phyloP scores from a whole-genome alignment of 176 grass and related monocot species.

The Bothriochloa decipiens region DNA sequence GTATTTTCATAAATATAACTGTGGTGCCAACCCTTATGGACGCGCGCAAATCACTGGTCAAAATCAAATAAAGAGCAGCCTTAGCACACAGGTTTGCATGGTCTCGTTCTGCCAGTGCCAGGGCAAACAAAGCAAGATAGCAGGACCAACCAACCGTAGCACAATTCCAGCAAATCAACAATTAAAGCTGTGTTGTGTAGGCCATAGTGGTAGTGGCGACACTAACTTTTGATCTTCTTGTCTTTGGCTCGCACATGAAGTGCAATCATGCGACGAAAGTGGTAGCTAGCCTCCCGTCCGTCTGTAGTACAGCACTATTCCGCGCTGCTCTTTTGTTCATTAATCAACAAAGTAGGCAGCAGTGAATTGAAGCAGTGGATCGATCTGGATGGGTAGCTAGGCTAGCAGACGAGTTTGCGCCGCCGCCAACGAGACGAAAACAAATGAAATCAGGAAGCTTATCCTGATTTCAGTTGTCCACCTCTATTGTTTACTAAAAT shows the following conservation, averaged over 20 bases:
- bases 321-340: background rate
- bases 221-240: constrained; percentile 23
- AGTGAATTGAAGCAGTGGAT: background rate
- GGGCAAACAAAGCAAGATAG: background rate
- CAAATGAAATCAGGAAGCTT: background rate
- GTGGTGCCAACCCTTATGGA: no score
- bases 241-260: constrained; percentile 40
- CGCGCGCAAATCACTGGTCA: no score
- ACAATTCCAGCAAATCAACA: background rate
- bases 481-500: background rate
- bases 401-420: background rate
- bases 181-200: constrained; percentile 3
- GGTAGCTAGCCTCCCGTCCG: background rate
- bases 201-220: background rate
- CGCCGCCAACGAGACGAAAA: background rate
- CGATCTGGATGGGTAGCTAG: no score
- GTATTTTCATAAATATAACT: no score
- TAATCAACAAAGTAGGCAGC: background rate
- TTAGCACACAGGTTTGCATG: background rate
- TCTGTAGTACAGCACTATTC: no score
- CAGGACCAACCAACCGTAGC: background rate
- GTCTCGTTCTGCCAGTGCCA: background rate
- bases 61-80: background rate
- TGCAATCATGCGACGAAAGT: constrained; percentile 13
- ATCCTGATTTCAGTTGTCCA: background rate